phyloP scores from a whole-genome alignment of 139 green algal species.

The Tetradesmus lagerheimii region DNA sequence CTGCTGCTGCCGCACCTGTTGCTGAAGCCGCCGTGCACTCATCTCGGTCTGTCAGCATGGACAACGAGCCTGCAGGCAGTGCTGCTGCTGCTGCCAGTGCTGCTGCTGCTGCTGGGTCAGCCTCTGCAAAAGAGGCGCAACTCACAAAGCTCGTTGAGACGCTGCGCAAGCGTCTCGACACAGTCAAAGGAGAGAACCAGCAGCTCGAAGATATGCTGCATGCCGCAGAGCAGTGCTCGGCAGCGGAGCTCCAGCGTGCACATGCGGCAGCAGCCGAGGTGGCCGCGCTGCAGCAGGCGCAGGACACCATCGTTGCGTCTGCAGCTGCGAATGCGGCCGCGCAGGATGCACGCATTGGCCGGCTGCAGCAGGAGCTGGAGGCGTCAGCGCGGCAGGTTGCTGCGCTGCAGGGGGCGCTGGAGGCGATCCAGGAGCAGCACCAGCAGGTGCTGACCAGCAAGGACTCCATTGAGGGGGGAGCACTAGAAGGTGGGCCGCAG shows the following conservation, averaged over 20 bases:
- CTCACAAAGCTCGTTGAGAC: slow-evolving; percentile 61
- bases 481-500: slow-evolving; percentile 60
- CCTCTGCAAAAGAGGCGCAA: slow-evolving; percentile 35
- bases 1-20: neutral
- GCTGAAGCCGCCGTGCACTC: slow-evolving; percentile 2
- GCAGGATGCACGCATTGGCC: slow-evolving; percentile 40
- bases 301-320: slow-evolving; percentile 40
- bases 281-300: slow-evolving; percentile 51
- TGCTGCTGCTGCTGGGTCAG: slow-evolving; percentile 44
- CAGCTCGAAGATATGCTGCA: slow-evolving; percentile 85
- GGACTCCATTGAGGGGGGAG: slow-evolving; percentile 53
- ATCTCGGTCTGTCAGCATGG: neutral
- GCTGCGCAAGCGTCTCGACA: slow-evolving; percentile 74
- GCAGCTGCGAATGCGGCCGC: slow-evolving; percentile 39
- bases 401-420: slow-evolving; percentile 51
- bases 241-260: slow-evolving; percentile 51
- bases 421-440: slow-evolving; percentile 60
- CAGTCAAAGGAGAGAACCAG: slow-evolving; percentile 70
- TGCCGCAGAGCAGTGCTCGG: slow-evolving; percentile 58
- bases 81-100: neutral
- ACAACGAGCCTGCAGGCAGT: slow-evolving; percentile 26
- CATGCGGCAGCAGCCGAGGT: slow-evolving; percentile 50
- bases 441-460: slow-evolving; percentile 46
- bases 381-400: slow-evolving; percentile 34
- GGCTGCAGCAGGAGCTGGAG: slow-evolving; percentile 52